These are phyloP conservation scores for Colletotrichum sp. DNA, from an alignment of 2,329 filamentous ascomycete species.

Conservation along the genomic window DNA sequence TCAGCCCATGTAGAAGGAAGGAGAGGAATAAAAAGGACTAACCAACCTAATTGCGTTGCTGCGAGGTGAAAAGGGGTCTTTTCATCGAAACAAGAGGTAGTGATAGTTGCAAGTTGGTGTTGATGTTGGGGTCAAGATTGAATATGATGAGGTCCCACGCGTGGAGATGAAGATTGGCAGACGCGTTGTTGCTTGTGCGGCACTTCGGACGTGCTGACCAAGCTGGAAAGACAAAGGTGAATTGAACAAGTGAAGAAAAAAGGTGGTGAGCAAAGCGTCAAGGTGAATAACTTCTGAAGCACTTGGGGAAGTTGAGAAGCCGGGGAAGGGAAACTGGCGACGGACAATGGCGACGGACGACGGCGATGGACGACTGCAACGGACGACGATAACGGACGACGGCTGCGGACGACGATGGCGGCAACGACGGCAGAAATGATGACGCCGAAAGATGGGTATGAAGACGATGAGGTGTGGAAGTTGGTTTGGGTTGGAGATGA, in stretches of 20 bases:
- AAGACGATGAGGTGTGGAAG: not conserved
- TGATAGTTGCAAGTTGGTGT: not conserved
- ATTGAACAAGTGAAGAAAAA: not conserved
- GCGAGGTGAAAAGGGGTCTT: accelerated
- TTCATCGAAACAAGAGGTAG: not conserved
- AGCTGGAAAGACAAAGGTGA: not conserved
- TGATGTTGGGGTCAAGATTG: not conserved
- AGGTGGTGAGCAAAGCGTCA: not conserved
- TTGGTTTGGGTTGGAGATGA: not conserved
- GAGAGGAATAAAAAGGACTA: accelerated
- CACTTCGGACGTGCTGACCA: accelerated
- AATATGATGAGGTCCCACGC: not conserved
- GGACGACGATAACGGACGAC: not conserved
- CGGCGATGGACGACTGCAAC: not conserved
- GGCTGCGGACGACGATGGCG: not conserved
- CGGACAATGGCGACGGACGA: not conserved
- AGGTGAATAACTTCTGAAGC: not conserved
- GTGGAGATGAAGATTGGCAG: not conserved
- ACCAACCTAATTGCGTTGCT: not conserved
- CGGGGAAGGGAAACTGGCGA: not conserved
- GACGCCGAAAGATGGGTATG: not conserved
- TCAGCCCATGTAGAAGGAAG: not conserved
- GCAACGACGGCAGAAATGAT: not conserved
- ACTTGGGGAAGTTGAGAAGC: not conserved
- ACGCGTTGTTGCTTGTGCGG: not conserved